Conservation (phyloP, 2,329 filamentous ascomycete species). For the Fusarium xyrophilum region DNA sequence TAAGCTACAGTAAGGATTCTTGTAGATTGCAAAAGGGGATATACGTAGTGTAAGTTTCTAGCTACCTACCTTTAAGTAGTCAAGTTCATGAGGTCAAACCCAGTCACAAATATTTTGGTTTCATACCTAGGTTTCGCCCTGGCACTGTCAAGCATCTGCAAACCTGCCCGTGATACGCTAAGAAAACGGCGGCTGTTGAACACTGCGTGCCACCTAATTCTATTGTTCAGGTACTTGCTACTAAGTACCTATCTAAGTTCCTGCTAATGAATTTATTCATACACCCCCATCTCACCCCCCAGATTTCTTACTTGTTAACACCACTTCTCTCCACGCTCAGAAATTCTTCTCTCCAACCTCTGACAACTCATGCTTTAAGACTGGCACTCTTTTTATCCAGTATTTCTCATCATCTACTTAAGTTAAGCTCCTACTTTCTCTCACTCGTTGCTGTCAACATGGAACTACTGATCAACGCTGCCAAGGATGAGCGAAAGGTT, state of each 20-base stretch:
- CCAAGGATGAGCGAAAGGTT: neutral
- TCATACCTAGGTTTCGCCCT: neutral
- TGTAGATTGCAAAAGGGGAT: neutral
- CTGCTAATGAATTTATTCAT: neutral
- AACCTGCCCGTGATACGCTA: neutral
- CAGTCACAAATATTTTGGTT: neutral
- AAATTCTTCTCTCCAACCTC: neutral
- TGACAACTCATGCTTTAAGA: neutral
- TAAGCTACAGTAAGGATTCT: neutral
- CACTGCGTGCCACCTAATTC: neutral
- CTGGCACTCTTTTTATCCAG: neutral
- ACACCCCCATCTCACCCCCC: conserved; percentile 1
- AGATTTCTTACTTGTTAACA: neutral
- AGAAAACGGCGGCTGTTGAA: neutral
- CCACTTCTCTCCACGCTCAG: neutral
- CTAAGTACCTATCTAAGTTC: neutral
- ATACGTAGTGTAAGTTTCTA: neutral
- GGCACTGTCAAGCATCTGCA: neutral
- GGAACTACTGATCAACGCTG: neutral
- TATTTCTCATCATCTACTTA: neutral
- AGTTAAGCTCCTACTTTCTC: neutral
- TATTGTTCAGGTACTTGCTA: neutral
- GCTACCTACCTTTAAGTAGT: neutral
- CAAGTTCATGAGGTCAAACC: neutral
- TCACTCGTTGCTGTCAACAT: neutral